A percentile compares a stretch with the other conserved stretches of the same genome.
phyloP scores from a whole-genome alignment of 2,329 filamentous ascomycete species.

The Ophiocordyceps unilateralis region DNA sequence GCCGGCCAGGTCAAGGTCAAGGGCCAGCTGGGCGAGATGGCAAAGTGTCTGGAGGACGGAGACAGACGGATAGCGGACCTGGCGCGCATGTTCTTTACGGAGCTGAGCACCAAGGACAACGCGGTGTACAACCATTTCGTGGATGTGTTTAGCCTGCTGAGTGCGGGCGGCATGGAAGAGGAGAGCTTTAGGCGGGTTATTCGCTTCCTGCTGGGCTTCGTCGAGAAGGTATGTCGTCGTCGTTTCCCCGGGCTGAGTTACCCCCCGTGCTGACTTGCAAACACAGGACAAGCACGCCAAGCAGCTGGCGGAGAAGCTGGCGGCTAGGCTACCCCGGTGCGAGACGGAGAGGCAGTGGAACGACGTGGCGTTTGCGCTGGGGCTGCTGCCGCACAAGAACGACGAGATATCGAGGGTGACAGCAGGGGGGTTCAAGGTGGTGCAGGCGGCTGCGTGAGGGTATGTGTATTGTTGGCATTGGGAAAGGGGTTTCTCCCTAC shows the following conservation, averaged over 20 bases:
- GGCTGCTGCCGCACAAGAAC: conserved; percentile 80
- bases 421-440: conserved; percentile 57
- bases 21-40: conserved; percentile 96
- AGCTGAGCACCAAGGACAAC: conserved; percentile 95
- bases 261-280: neutral
- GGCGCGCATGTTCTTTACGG: conserved; percentile 95
- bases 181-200: conserved; percentile 75
- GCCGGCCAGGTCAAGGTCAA: conserved; percentile 99
- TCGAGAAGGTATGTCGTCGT: conserved; percentile 63
- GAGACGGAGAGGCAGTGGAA: conserved; percentile 95
- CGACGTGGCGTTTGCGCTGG: conserved; percentile 85
- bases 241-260: neutral
- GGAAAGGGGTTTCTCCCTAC: neutral
- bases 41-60: conserved; percentile 93
- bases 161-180: conserved; percentile 68
- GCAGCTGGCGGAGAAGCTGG: conserved; percentile 82
- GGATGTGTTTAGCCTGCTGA: conserved; percentile 92
- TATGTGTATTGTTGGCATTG: neutral
- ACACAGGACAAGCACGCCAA: conserved; percentile 90
- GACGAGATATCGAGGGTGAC: conserved; percentile 71
- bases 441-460: conserved; percentile 39
- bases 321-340: conserved; percentile 67
- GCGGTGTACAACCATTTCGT: conserved; percentile 99
- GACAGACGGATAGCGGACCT: conserved; percentile 89
- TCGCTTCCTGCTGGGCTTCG: conserved; percentile 85